Percentiles rank a stretch among this genome's conserved stretches.
Conservation (phyloP, 805 yeast species). For the Pichia eremophila region DNA sequence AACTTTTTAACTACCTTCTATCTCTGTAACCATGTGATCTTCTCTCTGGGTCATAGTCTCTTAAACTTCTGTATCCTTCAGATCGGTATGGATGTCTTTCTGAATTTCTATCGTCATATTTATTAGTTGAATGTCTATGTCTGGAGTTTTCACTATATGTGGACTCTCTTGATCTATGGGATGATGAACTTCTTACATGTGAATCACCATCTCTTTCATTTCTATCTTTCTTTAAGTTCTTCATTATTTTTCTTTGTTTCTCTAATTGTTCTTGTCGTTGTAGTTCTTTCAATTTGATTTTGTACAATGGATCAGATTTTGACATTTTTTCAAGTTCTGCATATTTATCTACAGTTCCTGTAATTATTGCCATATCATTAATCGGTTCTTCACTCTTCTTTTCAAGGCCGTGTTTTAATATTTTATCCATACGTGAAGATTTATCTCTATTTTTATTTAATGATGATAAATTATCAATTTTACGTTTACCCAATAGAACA, state of each 20-base stretch:
- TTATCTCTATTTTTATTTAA: neutral
- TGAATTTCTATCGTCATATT: no score
- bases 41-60: no score
- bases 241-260: constrained; percentile 5
- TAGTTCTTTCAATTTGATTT: constrained; percentile 28
- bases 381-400: neutral
- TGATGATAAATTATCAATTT: constrained; percentile 20
- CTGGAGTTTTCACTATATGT: no score
- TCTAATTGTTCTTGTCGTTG: constrained; percentile 10
- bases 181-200: no score
- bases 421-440: constrained; percentile 9
- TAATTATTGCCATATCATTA: neutral
- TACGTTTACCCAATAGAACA: constrained; percentile 42
- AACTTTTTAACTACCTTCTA: no score
- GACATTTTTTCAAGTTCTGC: constrained; percentile 11
- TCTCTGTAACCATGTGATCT: no score
- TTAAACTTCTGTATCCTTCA: no score
- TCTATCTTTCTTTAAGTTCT: neutral
- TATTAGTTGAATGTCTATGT: no score
- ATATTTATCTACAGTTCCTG: constrained; percentile 11
- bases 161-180: no score
- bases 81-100: no score
- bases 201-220: no score
- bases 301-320: constrained; percentile 43
- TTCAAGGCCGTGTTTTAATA: constrained; percentile 15